Percentiles rank a stretch among this genome's conserved stretches.
phyloP scores from a whole-genome alignment of 805 yeast species.

The Metschnikowia shivogae region DNA sequence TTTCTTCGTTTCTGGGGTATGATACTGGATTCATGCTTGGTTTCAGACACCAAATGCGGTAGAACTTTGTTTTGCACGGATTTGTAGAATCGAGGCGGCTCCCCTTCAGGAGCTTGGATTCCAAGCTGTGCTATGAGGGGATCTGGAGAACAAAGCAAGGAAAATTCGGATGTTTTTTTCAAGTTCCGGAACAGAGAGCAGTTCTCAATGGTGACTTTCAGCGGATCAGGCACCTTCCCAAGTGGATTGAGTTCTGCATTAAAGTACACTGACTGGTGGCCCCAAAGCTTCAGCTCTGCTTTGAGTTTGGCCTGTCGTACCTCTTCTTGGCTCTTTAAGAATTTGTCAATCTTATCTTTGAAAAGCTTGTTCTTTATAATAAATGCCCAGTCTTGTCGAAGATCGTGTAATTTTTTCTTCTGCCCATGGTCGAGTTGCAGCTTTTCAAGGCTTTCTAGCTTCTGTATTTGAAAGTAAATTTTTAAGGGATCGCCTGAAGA shows the following conservation, averaged over 20 bases:
- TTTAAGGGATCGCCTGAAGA: slow-evolving; percentile 32
- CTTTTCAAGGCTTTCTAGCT: slow-evolving; percentile 21
- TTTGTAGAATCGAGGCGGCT: slow-evolving; percentile 47
- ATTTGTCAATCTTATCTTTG: slow-evolving; percentile 23
- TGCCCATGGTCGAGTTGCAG: slow-evolving; percentile 16
- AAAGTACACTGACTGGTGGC: slow-evolving; percentile 51
- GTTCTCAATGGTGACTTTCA: slow-evolving; percentile 1
- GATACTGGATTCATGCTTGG: neutral
- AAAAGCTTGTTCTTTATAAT: slow-evolving; percentile 34
- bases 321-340: slow-evolving; percentile 20
- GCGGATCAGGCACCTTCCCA: slow-evolving; percentile 46
- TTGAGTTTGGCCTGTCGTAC: slow-evolving; percentile 16
- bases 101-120: slow-evolving; percentile 37
- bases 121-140: slow-evolving; percentile 24
- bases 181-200: slow-evolving; percentile 24
- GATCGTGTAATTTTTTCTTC: slow-evolving; percentile 19
- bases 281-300: slow-evolving; percentile 33
- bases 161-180: slow-evolving; percentile 27
- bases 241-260: slow-evolving; percentile 64
- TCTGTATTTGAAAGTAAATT: slow-evolving; percentile 26
- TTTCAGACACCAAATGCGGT: neutral
- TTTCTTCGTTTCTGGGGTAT: neutral
- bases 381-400: slow-evolving; percentile 40
- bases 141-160: slow-evolving; percentile 24
- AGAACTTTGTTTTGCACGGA: slow-evolving; percentile 26